Base-by-base conservation (phyloP, 352 stramenopile species). In the Globisporangium perplexum region DNA sequence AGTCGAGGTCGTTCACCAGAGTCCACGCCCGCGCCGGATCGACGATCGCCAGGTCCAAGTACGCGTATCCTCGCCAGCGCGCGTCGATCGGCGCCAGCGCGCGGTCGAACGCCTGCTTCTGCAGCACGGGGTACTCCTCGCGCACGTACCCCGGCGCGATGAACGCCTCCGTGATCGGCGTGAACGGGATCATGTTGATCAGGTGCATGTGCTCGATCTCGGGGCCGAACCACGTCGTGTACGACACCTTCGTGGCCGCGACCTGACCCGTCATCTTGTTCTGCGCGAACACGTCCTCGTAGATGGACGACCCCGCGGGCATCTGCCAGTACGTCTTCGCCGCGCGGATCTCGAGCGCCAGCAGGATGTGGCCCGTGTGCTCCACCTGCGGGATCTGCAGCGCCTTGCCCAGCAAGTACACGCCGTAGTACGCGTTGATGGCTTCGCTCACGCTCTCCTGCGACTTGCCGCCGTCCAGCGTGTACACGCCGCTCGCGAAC, bases 251-350 rank as follows among this genome's bases (percentile, higher is more conserved):
- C 47, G 82, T 90, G 28, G 67, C 57, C 26, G 71, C 82, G 38
- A 94, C 70, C 62, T 92, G 79, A 18, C 86, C 84, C 44, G 82
- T 88, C 77, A 95, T 92, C 52, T 86, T 84, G 71, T 93, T 93
- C 57, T 76, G 62, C 10, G 79, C 71, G 55, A 82, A 95, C 36
- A 84, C 59, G 0, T 72, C 67, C 33, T 86, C 81, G 59, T 93
- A 93, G 55, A 93, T 89, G 33, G 63, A 50, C 28, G 65, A 64
- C 28, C 45, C 59, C 26, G 69, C 60, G 4, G 66, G 66, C 80
- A 98, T 98, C 57, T 98, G 96, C 95, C 95, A 98, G 76, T 99
- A 99, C 20, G 77, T 97, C 55, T 94, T 81, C 11, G 93, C 90
- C 23, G 91, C 90, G n/a, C 92, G 92, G 41, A 97, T 83, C 78